These are phyloP conservation scores for Hemileccinum rubropunctum DNA, from an alignment of 768 basidiomycete genomes.

Conservation along the genomic window DNA sequence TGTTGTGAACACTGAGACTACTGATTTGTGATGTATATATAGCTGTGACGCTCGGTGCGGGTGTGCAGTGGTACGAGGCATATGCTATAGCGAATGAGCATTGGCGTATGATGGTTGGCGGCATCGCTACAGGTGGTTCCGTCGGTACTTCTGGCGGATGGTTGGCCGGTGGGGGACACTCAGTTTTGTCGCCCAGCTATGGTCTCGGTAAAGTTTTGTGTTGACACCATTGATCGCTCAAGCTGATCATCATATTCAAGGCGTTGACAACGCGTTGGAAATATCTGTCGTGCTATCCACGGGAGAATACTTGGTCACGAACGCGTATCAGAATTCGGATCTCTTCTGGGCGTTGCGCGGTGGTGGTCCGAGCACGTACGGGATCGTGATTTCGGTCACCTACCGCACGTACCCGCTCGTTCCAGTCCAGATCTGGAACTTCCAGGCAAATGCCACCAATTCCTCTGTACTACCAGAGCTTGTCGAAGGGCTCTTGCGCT, in stretches of 20 bases:
- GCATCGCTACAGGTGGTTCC: constrained; percentile 36
- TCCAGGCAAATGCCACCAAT: constrained; percentile 21
- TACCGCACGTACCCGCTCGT: constrained; percentile 41
- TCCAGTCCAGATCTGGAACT: constrained; percentile 28
- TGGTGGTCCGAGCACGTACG: constrained; percentile 48
- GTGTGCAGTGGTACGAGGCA: constrained; percentile 43
- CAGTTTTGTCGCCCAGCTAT: neutral
- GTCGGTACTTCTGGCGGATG: constrained; percentile 51
- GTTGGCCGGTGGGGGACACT: constrained; percentile 43
- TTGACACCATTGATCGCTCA: constrained; percentile 7
- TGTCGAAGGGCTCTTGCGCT: constrained; percentile 33
- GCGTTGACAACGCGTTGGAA: too few species aligned
- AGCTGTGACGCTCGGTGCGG: constrained; percentile 44
- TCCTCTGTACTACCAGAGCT: constrained; percentile 26
- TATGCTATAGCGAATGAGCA: too few species aligned
- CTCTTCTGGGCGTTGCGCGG: constrained; percentile 38
- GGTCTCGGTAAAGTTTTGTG: constrained; percentile 37
- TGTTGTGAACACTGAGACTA: constrained; percentile 17
- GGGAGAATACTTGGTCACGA: too few species aligned
- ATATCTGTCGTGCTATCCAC: too few species aligned
- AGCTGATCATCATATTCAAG: too few species aligned
- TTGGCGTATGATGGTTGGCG: constrained; percentile 10
- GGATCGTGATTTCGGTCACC: constrained; percentile 44
- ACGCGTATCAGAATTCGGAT: too few species aligned
- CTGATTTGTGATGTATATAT: constrained; percentile 10